Evolutionary conservation across 345 rosid genomes (phyloP).

Genomic region (Balakata baccata): DNA sequence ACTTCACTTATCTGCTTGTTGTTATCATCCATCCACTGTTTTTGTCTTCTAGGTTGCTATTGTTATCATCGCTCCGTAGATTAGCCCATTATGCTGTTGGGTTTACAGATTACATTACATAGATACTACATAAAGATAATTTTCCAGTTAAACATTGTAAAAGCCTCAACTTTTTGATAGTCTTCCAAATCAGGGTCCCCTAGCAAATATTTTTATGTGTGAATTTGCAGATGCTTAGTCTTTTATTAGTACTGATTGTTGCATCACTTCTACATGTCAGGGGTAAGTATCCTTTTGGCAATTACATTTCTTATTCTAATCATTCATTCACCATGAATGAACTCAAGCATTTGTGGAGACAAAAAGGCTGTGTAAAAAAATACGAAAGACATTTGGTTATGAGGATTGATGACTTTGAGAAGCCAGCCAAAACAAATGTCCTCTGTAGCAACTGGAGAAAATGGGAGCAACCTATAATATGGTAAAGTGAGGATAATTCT

Average conservation of each 20-base stretch:
- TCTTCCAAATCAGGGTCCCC: background rate
- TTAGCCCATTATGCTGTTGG: background rate
- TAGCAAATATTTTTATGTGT: background rate
- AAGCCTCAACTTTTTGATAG: background rate
- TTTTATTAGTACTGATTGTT: constrained; percentile 6
- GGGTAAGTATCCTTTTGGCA: constrained; percentile 89
- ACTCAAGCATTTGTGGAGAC: constrained; percentile 90
- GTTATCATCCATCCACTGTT: background rate
- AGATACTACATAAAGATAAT: background rate
- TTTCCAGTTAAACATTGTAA: background rate
- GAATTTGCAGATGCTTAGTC: background rate
- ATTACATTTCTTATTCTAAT: constrained; percentile 76
- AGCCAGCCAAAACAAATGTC: constrained; percentile 70
- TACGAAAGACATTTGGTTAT: constrained; percentile 63
- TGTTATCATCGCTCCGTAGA: background rate
- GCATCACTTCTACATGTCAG: constrained; percentile 38
- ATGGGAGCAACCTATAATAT: constrained; percentile 82
- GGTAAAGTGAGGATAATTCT: constrained; percentile 43
- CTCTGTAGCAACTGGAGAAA: constrained; percentile 90
- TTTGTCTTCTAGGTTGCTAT: background rate
- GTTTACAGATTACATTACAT: background rate
- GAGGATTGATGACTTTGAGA: constrained; percentile 91
- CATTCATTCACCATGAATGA: constrained; percentile 66
- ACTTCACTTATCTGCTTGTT: background rate
- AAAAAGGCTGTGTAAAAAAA: constrained; percentile 59